Base-by-base conservation (phyloP, 345 rosid genomes). In the Diplotaxis tenuifolia region DNA sequence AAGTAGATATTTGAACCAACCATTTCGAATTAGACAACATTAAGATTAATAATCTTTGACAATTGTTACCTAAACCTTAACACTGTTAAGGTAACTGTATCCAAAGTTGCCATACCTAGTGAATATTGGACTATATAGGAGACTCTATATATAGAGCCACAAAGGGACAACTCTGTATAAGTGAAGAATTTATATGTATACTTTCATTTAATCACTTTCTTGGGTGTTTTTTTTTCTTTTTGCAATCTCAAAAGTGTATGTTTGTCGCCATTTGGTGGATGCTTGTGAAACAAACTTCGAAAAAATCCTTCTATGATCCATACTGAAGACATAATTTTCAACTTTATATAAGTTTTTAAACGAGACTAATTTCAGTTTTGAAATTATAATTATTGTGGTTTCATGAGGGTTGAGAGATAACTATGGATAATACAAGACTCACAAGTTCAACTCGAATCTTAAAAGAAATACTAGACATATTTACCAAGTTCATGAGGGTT, bases 251-350 rank as follows among this genome's bases (percentile, higher is more conserved):
- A 71, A 71, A 50, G 76, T 52, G 68, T 15, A 38, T 15, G 53
- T 71, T 71, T 71, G 73, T 77, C 63, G 58, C 28, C 7, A 34
- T 36, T 29, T 71, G 36, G 40, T 36, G 58, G 67, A 18, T 52
- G 58, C 31, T 77, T 16, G 28, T 21, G 63, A 71, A 64, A 73
- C 68, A 59, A 66, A 36, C 55, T 65, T 50, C 7, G 6, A 2
- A 2, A 23, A 10, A 16, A 40, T n/a, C 15, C 36, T 3, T 58
- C 29, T 75, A 45, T 16, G 36, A 55, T 16, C 20, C 15, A 45
- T 15, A 38, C 1, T 45, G 50, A 45, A 7, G 20, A 47, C 53
- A 47, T 47, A 15, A 47, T 15, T 47, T 47, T 47, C 20, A 47
- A 42, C 3, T 42, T 6, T 47, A 15, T 47, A 42, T 5, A 42